A percentile compares a stretch with the other conserved stretches of the same genome.
Conservation (phyloP, 2,329 filamentous ascomycete species). For the Aspergillus uvarum region DNA sequence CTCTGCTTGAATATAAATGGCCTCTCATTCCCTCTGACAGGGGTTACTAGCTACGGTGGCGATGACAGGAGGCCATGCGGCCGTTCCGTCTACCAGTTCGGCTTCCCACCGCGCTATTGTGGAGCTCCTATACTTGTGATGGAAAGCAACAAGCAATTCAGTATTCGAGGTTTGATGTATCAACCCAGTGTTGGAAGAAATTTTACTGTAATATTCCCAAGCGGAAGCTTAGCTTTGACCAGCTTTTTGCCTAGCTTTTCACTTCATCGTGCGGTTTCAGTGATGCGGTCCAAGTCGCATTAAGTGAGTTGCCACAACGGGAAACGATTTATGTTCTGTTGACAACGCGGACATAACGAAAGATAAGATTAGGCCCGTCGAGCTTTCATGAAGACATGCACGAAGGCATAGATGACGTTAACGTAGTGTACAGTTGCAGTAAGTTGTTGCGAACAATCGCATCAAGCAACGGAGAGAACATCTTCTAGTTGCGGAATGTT, state of each 20-base stretch:
- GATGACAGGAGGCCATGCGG: background rate
- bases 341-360: too few relatives aligned
- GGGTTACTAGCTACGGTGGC: background rate
- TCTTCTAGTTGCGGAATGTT: slow-evolving; percentile 31
- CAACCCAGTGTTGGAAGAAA: background rate
- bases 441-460: background rate
- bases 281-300: background rate
- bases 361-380: background rate
- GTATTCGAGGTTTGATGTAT: background rate
- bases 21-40: background rate
- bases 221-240: background rate
- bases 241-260: background rate
- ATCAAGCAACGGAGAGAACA: background rate
- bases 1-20: background rate
- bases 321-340: background rate
- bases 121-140: background rate
- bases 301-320: background rate
- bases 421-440: background rate
- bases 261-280: background rate
- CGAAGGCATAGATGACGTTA: background rate
- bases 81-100: background rate
- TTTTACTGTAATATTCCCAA: background rate
- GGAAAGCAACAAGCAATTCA: background rate
- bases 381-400: background rate
- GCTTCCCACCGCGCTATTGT: background rate